Base-by-base conservation (phyloP, 1,139 yeast species). In the Lodderomyces metapsilosis region DNA sequence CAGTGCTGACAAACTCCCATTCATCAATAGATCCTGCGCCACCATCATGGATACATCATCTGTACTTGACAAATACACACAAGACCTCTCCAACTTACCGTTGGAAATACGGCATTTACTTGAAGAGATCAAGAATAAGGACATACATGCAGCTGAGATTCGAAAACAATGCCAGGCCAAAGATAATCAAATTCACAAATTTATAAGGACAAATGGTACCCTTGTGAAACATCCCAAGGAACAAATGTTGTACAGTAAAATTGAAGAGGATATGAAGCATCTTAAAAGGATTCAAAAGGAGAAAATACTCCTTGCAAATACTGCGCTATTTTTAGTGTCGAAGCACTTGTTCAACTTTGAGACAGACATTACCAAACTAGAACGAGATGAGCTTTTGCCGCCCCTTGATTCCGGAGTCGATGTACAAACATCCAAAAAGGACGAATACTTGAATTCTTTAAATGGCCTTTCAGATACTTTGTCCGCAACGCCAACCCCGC, bases 211-310 rank as follows among this genome's bases (percentile, higher is more conserved):
- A 38, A 82, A 88, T 63, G 97, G 98, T 0, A 84, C 96, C 0
- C 63, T 85, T 36, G 76, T 84, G 2, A 86, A 82, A 50, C 86
- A 86, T 59, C 95, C 97, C 2, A 87, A 88, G 51, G 98, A 92
- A 56, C 79, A 70, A 35, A 84, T 77, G 48, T 58, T 86, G 9
- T 76, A 78, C 52, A 72, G 77, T 31, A 84, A 84, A 53, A 84
- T 92, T 5, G 76, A 79, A 37, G 84, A 84, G 36, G 94, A 85
- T 44, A 78, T 84, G 68, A 76, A 73, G 34, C 64, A 70, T 39
- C 81, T 86, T 9, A 71, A 76, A 47, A 71, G 69, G 43, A 55
- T 88, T 28, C 97, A 91, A 57, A 76, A 78, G 49, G 95, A 87
- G 47, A 92, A 92, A 66, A 78, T 85, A 37, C 66, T 83, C 16